phyloP scores from a whole-genome alignment of 768 basidiomycete species.

The Boletus insuetus region DNA sequence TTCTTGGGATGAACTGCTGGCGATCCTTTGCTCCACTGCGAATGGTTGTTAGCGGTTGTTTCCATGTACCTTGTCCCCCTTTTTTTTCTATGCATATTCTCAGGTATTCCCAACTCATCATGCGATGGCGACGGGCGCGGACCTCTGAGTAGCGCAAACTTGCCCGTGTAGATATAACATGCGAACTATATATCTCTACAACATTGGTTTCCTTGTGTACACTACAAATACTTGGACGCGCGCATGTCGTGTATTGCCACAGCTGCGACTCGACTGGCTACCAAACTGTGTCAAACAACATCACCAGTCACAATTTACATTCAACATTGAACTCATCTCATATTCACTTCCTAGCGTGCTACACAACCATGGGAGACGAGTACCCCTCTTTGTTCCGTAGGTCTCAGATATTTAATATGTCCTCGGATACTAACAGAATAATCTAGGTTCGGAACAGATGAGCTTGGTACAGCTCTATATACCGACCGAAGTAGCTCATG shows the following conservation, averaged over 20 bases:
- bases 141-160: background rate
- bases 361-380: slow-evolving; percentile 60
- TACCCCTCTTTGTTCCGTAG: slow-evolving; percentile 84
- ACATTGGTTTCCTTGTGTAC: background rate
- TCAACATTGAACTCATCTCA: background rate
- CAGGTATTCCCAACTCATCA: slow-evolving; percentile 7
- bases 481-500: slow-evolving; percentile 96
- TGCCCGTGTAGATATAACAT: background rate
- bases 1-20: slow-evolving; percentile 33
- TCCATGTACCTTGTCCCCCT: slow-evolving; percentile 21
- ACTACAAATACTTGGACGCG: no score
- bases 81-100: background rate
- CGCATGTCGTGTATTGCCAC: no score
- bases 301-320: no score
- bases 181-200: background rate
- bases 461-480: slow-evolving; percentile 96
- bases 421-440: slow-evolving; percentile 3
- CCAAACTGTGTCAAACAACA: slow-evolving; percentile 26
- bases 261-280: no score
- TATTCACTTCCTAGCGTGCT: background rate
- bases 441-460: slow-evolving; percentile 92
- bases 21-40: slow-evolving; percentile 30
- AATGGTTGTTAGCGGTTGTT: slow-evolving; percentile 33
- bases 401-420: background rate
- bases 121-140: background rate